phyloP scores from a whole-genome alignment of 1,284 basidiomycete genomes.

The Cutaneotrichosporon spelunceum region DNA sequence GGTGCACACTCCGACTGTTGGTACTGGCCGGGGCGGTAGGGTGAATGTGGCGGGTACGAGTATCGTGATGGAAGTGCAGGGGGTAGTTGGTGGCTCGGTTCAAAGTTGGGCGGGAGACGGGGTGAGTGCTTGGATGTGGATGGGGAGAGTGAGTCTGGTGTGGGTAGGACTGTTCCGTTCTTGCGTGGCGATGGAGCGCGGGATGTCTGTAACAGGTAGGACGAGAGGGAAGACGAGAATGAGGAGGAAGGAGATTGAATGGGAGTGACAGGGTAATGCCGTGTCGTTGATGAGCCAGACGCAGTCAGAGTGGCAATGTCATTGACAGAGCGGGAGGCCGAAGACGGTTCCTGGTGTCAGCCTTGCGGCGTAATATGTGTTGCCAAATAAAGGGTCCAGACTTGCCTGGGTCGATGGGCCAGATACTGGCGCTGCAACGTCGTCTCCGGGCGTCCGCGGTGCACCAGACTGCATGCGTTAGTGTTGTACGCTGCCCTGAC shows the following conservation, averaged over 20 bases:
- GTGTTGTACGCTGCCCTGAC: background rate
- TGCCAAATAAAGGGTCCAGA: constrained; percentile 5
- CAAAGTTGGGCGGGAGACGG: constrained; percentile 21
- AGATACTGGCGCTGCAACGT: background rate
- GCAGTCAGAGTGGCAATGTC: background rate
- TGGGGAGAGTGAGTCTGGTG: constrained; percentile 34
- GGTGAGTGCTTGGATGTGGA: constrained; percentile 17
- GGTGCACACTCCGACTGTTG: constrained; percentile 35
- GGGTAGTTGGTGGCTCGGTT: constrained; percentile 25
- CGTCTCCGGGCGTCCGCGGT: constrained; percentile 19
- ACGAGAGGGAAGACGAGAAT: too few species aligned
- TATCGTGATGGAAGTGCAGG: constrained; percentile 31
- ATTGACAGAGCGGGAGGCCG: background rate
- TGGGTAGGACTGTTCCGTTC: constrained; percentile 30
- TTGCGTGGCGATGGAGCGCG: constrained; percentile 20
- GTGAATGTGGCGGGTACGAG: constrained; percentile 31
- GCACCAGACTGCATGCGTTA: constrained; percentile 6
- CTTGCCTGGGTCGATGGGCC: constrained; percentile 3
- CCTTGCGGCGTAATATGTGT: constrained; percentile 7
- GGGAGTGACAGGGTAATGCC: background rate
- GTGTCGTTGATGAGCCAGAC: background rate
- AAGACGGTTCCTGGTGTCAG: constrained; percentile 16
- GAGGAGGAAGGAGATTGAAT: background rate
- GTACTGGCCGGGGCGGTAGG: constrained; percentile 39
- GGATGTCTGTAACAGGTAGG: background rate